Conservation (phyloP, 108 stramenopile species). For the Skeletonema grethae region DNA sequence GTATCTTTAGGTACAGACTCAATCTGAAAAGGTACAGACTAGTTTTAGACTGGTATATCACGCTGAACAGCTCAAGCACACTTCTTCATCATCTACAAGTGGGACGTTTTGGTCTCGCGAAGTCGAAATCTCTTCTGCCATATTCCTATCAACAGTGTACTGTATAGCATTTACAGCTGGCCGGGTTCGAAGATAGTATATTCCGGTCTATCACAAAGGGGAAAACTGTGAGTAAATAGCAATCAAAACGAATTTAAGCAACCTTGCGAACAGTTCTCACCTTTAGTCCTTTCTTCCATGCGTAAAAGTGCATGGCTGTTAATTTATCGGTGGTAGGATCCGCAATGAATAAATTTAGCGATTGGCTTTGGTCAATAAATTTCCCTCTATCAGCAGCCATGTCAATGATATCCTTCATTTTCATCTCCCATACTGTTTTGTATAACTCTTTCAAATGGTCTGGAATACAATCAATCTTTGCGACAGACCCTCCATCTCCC, state of each 20-base stretch:
- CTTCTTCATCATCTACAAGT: conserved; percentile 18
- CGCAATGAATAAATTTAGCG: conserved; percentile 94
- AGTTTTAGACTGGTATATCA: too few species aligned
- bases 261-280: conserved; percentile 39
- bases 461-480: conserved; percentile 82
- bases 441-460: conserved; percentile 89
- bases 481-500: conserved; percentile 90
- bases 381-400: conserved; percentile 97
- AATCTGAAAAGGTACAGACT: too few species aligned
- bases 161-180: conserved; percentile 98
- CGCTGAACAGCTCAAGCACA: conserved; percentile 49
- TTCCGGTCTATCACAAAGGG: conserved; percentile 85
- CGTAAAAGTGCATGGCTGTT: conserved; percentile 99
- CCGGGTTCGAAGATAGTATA: conserved; percentile 95
- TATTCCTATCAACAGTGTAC: conserved; percentile 92
- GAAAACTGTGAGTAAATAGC: background rate
- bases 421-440: conserved; percentile 99
- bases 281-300: conserved; percentile 94
- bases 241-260: background rate
- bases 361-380: conserved; percentile 97
- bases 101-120: conserved; percentile 8
- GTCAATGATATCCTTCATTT: conserved; percentile 92
- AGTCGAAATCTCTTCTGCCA: conserved; percentile 7
- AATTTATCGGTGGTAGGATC: conserved; percentile 91
- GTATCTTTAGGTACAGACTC: too few species aligned